A percentile compares a stretch with the other conserved stretches of the same genome.
phyloP scores from a whole-genome alignment of 2,329 filamentous ascomycete species.

The Rhinocladiella mackenziei region DNA sequence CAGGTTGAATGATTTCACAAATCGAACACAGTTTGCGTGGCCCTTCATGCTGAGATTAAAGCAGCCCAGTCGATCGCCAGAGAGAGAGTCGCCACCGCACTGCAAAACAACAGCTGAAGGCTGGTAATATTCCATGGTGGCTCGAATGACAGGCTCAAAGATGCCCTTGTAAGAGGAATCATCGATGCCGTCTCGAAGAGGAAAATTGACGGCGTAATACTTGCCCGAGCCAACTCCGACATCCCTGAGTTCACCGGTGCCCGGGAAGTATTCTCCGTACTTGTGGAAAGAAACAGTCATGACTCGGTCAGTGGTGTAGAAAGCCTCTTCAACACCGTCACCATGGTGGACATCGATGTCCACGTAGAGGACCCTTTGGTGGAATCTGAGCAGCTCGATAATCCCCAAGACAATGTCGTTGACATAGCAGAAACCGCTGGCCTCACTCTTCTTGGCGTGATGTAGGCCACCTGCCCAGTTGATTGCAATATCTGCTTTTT shows the following conservation, averaged over 20 bases:
- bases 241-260: slow-evolving; percentile 64
- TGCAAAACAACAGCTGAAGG: slow-evolving; percentile 66
- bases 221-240: slow-evolving; percentile 65
- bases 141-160: slow-evolving; percentile 64
- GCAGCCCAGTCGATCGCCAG: slow-evolving; percentile 63
- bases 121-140: slow-evolving; percentile 65
- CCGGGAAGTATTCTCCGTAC: slow-evolving; percentile 69
- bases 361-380: slow-evolving; percentile 62
- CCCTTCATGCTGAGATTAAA: slow-evolving; percentile 69
- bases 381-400: slow-evolving; percentile 60
- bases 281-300: slow-evolving; percentile 72
- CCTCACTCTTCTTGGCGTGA: slow-evolving; percentile 92
- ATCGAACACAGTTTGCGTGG: slow-evolving; percentile 67
- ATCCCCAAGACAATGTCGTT: slow-evolving; percentile 71
- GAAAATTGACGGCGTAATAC: slow-evolving; percentile 66
- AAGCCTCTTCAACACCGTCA: slow-evolving; percentile 67
- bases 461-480: slow-evolving; percentile 97
- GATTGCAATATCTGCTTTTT: slow-evolving; percentile 63
- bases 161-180: slow-evolving; percentile 64
- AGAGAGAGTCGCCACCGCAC: slow-evolving; percentile 65
- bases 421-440: slow-evolving; percentile 96
- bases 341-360: slow-evolving; percentile 66
- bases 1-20: slow-evolving; percentile 63
- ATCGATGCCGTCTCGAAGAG: slow-evolving; percentile 65
- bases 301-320: slow-evolving; percentile 67